Base-by-base conservation (phyloP, 768 basidiomycete genomes). In the Boletus speciosus region DNA sequence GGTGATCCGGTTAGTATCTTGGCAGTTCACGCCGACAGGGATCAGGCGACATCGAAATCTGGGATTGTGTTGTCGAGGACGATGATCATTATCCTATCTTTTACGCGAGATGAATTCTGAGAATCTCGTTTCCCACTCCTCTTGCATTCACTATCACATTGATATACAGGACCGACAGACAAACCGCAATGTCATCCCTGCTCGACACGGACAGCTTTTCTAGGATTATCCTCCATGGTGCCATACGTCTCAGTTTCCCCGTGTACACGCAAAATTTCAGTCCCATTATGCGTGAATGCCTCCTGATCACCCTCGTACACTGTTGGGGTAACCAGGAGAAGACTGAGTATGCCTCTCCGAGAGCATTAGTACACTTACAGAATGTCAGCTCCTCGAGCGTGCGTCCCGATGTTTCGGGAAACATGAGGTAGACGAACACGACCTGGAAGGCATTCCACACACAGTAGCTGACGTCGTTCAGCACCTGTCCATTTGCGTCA, bases 351-450 rank as follows among this genome's bases (percentile, higher is more conserved):
- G 11, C 11, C 32, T 10, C 11, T 32, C 32, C 32, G 11, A 32
- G 29, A 29, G 29, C 8, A 29, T 29, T 9, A 9, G 19, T 1
- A 31, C 42, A 54, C 61, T 62, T 36, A 55, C 61, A 36, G 39
- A 56, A 56, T 1, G 52, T 27, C 7, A 60, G 10, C n/a, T 60
- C 57, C 27, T 60, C 59, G 9, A 60, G 51, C 2, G 59, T 59
- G 12, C 47, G 47, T 7, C 57, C 57, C 21, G 58, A 59, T 5
- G 58, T 59, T 32, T 59, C 58, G 4, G 58, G 56, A 34, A 59
- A 54, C 56, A 59, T 51, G 27, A 51, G n/a, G 43, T 59, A 59
- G 37, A 59, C 41, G 34, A 60, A 60, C 25, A 42, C 51, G 11
- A 60, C 41, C 15, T 58, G 47, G n/a, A 59, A 54, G 19, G 52